Conservation (phyloP, 2,329 filamentous ascomycete genomes). For the Fusarium secorum region DNA sequence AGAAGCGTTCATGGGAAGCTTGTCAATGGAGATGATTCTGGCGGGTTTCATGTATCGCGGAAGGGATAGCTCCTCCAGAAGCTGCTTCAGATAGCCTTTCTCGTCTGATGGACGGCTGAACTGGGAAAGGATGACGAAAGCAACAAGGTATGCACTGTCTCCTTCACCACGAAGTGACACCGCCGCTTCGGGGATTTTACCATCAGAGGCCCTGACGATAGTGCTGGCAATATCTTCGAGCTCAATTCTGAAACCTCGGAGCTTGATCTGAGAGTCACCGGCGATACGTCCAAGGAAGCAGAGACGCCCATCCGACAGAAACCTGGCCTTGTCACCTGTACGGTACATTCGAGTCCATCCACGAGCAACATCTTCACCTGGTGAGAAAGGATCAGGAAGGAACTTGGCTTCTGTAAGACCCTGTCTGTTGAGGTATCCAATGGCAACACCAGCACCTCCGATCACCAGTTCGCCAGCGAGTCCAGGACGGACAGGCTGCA, state of each 20-base stretch:
- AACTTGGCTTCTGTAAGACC: not conserved
- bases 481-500: not conserved
- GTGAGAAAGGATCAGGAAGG: not conserved
- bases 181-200: not conserved
- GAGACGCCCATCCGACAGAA: not conserved
- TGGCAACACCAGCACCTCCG: not conserved
- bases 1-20: not conserved
- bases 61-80: not conserved
- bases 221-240: slow-evolving; percentile 2
- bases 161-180: not conserved
- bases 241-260: slow-evolving; percentile 5
- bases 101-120: not conserved
- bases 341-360: not conserved
- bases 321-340: not conserved
- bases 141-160: not conserved
- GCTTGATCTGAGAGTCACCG: slow-evolving; percentile 1
- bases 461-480: not conserved
- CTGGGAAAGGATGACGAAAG: not conserved
- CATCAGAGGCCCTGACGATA: not conserved
- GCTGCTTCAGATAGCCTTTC: not conserved
- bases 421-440: not conserved
- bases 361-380: not conserved
- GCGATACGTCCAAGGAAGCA: not conserved
- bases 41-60: not conserved
- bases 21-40: not conserved